phyloP scores from a whole-genome alignment of 768 basidiomycete species.

The Plicaturopsis crispa region DNA sequence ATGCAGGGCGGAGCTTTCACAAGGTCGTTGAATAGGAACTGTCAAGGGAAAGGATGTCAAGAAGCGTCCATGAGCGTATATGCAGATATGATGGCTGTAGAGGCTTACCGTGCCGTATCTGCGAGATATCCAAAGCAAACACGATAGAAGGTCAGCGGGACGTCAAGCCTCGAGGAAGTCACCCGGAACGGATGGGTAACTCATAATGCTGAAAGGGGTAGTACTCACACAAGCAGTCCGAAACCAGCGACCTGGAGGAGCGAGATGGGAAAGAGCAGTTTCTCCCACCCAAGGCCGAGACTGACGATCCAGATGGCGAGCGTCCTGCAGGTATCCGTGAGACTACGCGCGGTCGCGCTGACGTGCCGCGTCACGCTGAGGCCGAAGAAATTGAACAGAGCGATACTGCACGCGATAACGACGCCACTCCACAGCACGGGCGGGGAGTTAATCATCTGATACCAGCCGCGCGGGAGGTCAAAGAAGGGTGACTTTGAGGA shows the following conservation, averaged over 20 bases:
- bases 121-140: constrained; percentile 4
- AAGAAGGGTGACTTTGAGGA: constrained; percentile 65
- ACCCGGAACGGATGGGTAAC: too few relatives aligned
- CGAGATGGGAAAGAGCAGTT: constrained; percentile 72
- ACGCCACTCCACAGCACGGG: constrained; percentile 60
- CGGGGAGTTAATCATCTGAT: constrained; percentile 79
- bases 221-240: constrained; percentile 77
- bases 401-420: constrained; percentile 70
- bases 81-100: not conserved
- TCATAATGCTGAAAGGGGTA: too few relatives aligned
- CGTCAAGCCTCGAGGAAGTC: constrained; percentile 2
- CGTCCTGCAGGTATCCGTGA: constrained; percentile 94
- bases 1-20: constrained; percentile 58
- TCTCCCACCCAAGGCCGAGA: constrained; percentile 87
- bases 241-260: constrained; percentile 82
- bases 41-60: constrained; percentile 7
- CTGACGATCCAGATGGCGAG: constrained; percentile 94
- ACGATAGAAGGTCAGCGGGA: constrained; percentile 7
- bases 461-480: constrained; percentile 84
- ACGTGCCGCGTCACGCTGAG: constrained; percentile 89
- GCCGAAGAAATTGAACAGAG: constrained; percentile 85
- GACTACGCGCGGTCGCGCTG: constrained; percentile 84
- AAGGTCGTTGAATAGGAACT: constrained; percentile 90
- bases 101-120: constrained; percentile 76
- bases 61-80: not conserved